Base-by-base conservation (phyloP, 805 yeast genomes). In the Saccharomyces eubayanus region DNA sequence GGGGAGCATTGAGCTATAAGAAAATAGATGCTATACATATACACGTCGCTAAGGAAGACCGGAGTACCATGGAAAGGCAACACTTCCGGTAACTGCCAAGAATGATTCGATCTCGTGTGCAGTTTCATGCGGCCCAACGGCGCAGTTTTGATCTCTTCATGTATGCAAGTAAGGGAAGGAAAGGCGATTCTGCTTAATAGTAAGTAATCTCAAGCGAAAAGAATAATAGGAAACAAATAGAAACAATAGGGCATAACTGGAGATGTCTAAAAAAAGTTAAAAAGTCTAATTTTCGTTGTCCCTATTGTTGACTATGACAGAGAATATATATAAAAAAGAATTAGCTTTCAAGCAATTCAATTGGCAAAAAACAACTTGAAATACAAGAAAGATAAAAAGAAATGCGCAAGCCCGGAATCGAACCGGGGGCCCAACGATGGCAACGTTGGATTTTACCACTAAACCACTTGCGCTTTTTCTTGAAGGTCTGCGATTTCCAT, bases 401-500 rank as follows among this genome's bases (percentile, higher is more conserved):
- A 55, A 63, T 78, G 82, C 82, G 80, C 75, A 69, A 74, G 77
- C 79, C 81, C 87, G 80, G 87, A 86, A 81, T 83, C 83, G 87
- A 83, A 83, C 87, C 80, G 86, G 81, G 84, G 85, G 82, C 88
- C 87, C 83, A 77, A 84, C 81, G 87, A 83, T 83, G 68, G 65
- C 65, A 68, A 66, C 68, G 63, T 67, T 60, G 60, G 68, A 67
- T 64, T 67, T 64, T 67, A 67, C 69, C 62, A 59, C 66, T 66
- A 67, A 66, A 67, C 70, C 64, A 65, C 61, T 59, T 57, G 65
- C 64, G 68, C 68, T 45, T 6, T 24, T 24, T 24, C 24, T 21
- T 46, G 28, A 24, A n/a, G 4, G 4, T 21, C 47, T 12, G 4
- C 14, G 28, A 5, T 47, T 20, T 4, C 30, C 29, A 21, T 21